A percentile compares a stretch with the other conserved stretches of the same genome.
phyloP scores from a whole-genome alignment of 106 monocot genomes.

The Phalaenopsis aphrodite region DNA sequence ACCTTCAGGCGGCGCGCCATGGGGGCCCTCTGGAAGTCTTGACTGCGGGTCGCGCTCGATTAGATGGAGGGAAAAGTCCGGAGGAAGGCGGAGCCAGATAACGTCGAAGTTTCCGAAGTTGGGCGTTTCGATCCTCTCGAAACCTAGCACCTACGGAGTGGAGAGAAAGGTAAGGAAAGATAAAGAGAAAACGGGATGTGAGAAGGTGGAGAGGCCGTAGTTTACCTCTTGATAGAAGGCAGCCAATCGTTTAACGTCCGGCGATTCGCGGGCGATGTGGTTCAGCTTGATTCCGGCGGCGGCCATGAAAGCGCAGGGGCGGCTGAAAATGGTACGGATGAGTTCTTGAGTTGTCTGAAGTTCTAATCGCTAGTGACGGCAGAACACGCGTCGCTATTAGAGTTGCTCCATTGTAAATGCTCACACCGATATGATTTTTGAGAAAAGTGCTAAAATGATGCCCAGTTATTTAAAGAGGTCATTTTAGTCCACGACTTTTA shows the following conservation, averaged over 20 bases:
- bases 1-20: not conserved
- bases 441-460: too few relatives aligned
- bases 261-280: conserved; percentile 72
- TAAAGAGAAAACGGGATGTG: not conserved
- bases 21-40: conserved; percentile 45
- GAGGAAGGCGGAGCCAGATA: conserved; percentile 52
- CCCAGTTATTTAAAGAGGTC: too few relatives aligned
- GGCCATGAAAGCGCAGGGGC: not conserved
- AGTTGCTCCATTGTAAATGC: too few relatives aligned
- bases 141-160: conserved; percentile 48
- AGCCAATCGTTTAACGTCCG: conserved; percentile 70
- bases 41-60: conserved; percentile 76
- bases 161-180: not conserved
- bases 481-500: too few relatives aligned
- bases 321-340: too few relatives aligned
- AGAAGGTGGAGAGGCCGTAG: not conserved
- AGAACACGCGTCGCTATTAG: too few relatives aligned
- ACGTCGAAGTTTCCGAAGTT: conserved; percentile 56
- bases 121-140: conserved; percentile 58
- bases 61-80: conserved; percentile 54
- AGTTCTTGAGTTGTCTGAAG: too few relatives aligned
- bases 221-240: conserved; percentile 68
- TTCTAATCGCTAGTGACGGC: too few relatives aligned
- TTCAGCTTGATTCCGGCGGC: conserved; percentile 35
- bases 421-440: too few relatives aligned